phyloP scores from a whole-genome alignment of 345 rosid genomes.

The Cardamine resedifolia region DNA sequence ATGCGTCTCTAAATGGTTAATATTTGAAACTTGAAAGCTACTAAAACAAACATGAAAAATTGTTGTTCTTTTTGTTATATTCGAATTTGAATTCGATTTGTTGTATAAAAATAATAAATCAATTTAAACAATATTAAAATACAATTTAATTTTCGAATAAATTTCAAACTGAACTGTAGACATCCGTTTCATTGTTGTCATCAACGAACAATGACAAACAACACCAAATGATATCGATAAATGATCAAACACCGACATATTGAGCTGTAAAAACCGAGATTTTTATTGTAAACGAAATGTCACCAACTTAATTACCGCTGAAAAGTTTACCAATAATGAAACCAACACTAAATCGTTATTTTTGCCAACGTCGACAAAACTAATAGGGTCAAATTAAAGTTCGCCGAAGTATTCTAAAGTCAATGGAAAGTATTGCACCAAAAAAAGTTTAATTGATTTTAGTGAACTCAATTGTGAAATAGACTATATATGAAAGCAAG shows the following conservation, averaged over 20 bases:
- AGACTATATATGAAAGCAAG: slow-evolving; percentile 31
- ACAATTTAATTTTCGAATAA: too few species aligned
- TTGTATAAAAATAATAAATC: too few species aligned
- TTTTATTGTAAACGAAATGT: not conserved
- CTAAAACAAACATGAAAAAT: not conserved
- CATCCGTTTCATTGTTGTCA: not conserved
- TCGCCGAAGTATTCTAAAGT: slow-evolving; percentile 3
- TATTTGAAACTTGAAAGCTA: slow-evolving; percentile 21
- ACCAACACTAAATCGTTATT: not conserved
- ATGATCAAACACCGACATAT: not conserved
- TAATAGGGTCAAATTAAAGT: not conserved
- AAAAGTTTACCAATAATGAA: not conserved
- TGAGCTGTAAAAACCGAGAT: not conserved
- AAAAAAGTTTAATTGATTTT: not conserved
- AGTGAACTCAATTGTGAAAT: slow-evolving; percentile 26
- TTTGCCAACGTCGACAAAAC: not conserved
- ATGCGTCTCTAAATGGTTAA: slow-evolving; percentile 14
- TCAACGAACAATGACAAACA: not conserved
- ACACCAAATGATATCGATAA: too few species aligned
- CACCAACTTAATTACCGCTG: not conserved
- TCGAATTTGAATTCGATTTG: too few species aligned
- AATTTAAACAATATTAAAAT: too few species aligned
- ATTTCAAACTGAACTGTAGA: too few species aligned
- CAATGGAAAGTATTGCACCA: slow-evolving; percentile 25
- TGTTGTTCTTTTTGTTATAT: not conserved